phyloP scores from a whole-genome alignment of 129 eudicot species.

The Ambrosia trifida region DNA sequence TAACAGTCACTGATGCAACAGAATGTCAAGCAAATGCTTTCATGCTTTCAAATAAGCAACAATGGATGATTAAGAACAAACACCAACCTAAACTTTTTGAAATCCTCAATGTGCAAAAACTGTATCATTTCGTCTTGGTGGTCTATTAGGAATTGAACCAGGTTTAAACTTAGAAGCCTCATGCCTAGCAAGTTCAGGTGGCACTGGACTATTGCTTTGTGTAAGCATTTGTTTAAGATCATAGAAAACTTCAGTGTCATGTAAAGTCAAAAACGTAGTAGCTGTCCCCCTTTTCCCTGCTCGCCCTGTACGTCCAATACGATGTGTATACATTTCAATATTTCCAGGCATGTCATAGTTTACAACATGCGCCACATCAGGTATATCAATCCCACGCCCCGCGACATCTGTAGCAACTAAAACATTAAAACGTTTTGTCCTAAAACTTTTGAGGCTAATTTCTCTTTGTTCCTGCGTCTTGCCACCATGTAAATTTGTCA shows the following conservation, averaged over 20 bases:
- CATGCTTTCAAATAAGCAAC: too few relatives aligned
- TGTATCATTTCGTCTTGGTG: conserved; percentile 51
- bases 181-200: conserved; percentile 58
- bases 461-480: conserved; percentile 68
- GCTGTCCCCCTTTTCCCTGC: not conserved
- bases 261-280: not conserved
- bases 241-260: not conserved
- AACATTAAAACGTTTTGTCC: conserved; percentile 53
- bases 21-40: too few relatives aligned
- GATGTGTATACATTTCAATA: conserved; percentile 57
- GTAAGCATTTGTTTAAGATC: conserved; percentile 64
- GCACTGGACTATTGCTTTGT: conserved; percentile 52
- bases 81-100: too few relatives aligned
- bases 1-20: too few relatives aligned
- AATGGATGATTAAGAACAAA: too few relatives aligned
- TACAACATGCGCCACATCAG: conserved; percentile 60
- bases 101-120: conserved; percentile 42
- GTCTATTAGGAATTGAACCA: conserved; percentile 53
- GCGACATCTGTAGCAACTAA: conserved; percentile 61
- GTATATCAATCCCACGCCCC: conserved; percentile 61
- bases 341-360: conserved; percentile 62
- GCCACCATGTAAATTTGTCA: conserved; percentile 59
- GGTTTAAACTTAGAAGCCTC: conserved; percentile 59
- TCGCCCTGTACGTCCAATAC: conserved; percentile 19
- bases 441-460: conserved; percentile 58